phyloP scores from a whole-genome alignment of 805 yeast genomes.

The Starmerella sp. region DNA sequence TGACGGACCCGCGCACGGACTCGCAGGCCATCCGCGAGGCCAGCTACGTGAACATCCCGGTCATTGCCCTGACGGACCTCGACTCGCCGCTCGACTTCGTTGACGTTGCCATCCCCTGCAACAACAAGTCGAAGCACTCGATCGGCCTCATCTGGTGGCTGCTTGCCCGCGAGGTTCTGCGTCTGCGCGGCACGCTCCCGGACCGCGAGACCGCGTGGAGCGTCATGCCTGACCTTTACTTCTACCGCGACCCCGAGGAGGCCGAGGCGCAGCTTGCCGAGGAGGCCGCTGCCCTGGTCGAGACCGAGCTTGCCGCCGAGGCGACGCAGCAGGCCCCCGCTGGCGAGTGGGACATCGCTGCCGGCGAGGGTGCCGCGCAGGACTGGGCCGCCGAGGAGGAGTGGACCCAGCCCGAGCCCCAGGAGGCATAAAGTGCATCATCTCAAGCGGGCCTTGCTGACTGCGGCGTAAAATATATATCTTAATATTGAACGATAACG shows the following conservation, averaged over 20 bases:
- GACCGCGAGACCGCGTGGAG: conserved; percentile 97
- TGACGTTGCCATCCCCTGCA: conserved; percentile 99
- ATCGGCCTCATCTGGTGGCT: conserved; percentile 99
- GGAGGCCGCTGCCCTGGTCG: conserved; percentile 53
- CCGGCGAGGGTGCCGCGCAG: conserved; percentile 38
- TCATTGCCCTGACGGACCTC: conserved; percentile 95
- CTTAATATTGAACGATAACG: conserved; percentile 8
- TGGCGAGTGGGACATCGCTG: conserved; percentile 37
- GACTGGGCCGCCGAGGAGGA: conserved; percentile 37
- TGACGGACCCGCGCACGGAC: conserved; percentile 99
- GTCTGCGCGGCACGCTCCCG: conserved; percentile 95
- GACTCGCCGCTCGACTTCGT: conserved; percentile 99
- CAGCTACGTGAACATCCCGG: conserved; percentile 99
- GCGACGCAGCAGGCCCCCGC: conserved; percentile 19
- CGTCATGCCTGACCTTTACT: conserved; percentile 99
- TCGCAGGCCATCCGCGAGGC: conserved; percentile 99
- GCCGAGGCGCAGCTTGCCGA: conserved; percentile 67
- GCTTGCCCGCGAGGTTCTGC: conserved; percentile 96
- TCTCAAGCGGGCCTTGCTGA: conserved; percentile 8
- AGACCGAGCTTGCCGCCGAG: conserved; percentile 48
- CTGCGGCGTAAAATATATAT: conserved; percentile 7
- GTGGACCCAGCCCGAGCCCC: conserved; percentile 22
- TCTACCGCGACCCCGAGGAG: conserved; percentile 99
- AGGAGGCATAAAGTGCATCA: conserved; percentile 17
- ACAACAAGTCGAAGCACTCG: conserved; percentile 99